Conservation (phyloP, 495 filamentous ascomycete species). For the Aspergillus conjunctus region DNA sequence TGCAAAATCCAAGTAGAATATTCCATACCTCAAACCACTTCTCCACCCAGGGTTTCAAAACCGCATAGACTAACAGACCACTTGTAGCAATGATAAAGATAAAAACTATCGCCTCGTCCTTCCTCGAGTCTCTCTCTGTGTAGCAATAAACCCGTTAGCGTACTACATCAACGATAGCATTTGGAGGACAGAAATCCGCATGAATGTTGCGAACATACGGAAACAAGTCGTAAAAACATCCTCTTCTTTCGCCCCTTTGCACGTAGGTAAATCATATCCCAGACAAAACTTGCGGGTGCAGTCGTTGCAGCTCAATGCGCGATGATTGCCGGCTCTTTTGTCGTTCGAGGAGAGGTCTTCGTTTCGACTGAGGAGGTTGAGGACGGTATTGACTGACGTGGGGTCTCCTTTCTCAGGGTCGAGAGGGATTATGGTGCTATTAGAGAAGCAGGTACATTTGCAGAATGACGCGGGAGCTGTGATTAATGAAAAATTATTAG, state of each 20-base stretch:
- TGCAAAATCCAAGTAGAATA: background rate
- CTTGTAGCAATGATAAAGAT: conserved; percentile 87
- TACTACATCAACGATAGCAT: background rate
- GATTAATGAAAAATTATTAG: conserved; percentile 18
- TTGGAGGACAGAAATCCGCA: background rate
- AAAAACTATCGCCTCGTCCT: conserved; percentile 89
- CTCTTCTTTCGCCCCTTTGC: conserved; percentile 79
- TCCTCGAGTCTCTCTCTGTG: conserved; percentile 78
- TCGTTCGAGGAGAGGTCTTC: conserved; percentile 21
- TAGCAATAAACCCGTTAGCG: conserved; percentile 27
- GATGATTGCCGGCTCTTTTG: conserved; percentile 36
- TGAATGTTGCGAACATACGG: conserved; percentile 51
- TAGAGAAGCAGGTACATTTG: conserved; percentile 95
- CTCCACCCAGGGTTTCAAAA: conserved; percentile 64
- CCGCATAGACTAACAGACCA: conserved; percentile 81
- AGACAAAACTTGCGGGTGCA: conserved; percentile 94
- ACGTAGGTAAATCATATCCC: conserved; percentile 79
- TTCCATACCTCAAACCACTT: conserved; percentile 57
- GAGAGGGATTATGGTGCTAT: conserved; percentile 81
- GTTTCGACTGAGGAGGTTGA: conserved; percentile 31
- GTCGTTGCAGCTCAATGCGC: conserved; percentile 67
- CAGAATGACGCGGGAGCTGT: conserved; percentile 80
- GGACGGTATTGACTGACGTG: conserved; percentile 27
- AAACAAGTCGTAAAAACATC: conserved; percentile 92
- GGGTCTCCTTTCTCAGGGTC: conserved; percentile 35